Conservation (phyloP, 1,139 yeast species). For the Blastobotrys raffinosifermentans region DNA sequence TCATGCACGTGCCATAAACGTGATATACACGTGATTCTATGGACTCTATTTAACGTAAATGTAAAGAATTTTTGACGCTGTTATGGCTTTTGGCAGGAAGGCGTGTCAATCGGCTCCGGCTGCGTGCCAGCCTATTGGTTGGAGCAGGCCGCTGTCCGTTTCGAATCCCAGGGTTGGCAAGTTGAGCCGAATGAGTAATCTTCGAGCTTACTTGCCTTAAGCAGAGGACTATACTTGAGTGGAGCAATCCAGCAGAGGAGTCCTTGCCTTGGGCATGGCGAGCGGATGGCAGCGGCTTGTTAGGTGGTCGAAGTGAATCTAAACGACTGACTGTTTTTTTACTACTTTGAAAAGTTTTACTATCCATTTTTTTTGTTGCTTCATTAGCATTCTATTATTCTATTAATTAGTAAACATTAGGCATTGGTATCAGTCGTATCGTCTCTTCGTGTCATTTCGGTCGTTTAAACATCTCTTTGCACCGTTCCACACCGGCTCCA, state of each 20-base stretch:
- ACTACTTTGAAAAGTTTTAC: slow-evolving; percentile 4
- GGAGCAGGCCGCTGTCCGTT: slow-evolving; percentile 29
- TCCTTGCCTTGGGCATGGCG: slow-evolving; percentile 32
- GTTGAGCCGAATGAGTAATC: slow-evolving; percentile 30
- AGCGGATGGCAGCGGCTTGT: slow-evolving; percentile 28
- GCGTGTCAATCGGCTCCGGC: not conserved
- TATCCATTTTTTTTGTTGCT: slow-evolving; percentile 5
- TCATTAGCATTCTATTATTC: too few species aligned
- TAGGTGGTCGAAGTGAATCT: slow-evolving; percentile 12
- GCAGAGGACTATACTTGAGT: slow-evolving; percentile 29
- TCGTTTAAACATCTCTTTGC: slow-evolving; percentile 18
- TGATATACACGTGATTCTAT: too few species aligned
- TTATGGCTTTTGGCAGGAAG: slow-evolving; percentile 3
- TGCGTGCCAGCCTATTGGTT: not conserved
- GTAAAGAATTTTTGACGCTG: too few species aligned
- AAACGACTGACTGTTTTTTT: slow-evolving; percentile 22
- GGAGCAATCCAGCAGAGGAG: slow-evolving; percentile 35
- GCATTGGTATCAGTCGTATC: slow-evolving; percentile 1
- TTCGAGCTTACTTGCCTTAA: slow-evolving; percentile 26
- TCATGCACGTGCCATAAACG: too few species aligned
- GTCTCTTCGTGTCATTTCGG: slow-evolving; percentile 1
- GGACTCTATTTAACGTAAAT: too few species aligned
- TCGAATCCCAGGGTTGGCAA: slow-evolving; percentile 32
- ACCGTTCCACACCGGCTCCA: slow-evolving; percentile 25
- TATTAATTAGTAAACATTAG: slow-evolving; percentile 5